A percentile compares a stretch with the other conserved stretches of the same genome.
Evolutionary conservation across 768 basidiomycete species (phyloP).

Genomic region (Gloeopeniophorella convolvens): DNA sequence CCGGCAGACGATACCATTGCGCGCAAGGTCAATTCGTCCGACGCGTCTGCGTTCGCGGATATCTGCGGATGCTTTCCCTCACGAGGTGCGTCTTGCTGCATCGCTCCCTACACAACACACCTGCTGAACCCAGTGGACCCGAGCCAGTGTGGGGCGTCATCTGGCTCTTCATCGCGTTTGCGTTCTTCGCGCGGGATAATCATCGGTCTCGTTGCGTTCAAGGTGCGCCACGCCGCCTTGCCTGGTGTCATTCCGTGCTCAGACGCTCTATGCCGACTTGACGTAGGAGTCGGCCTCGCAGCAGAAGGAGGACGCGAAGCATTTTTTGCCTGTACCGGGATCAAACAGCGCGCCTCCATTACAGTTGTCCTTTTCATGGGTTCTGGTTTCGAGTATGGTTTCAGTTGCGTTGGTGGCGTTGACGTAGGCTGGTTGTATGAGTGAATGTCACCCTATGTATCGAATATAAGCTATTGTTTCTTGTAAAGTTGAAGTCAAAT

Average conservation of each 20-base stretch:
- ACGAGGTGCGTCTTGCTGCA: slow-evolving; percentile 41
- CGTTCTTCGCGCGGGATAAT: slow-evolving; percentile 70
- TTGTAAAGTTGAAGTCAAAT: too few species aligned
- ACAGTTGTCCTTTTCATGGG: neutral
- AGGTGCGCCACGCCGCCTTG: slow-evolving; percentile 39
- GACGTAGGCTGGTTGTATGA: neutral
- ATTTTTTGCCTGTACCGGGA: slow-evolving; percentile 59
- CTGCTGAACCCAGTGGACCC: too few species aligned
- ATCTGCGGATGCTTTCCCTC: slow-evolving; percentile 85
- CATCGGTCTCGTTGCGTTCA: slow-evolving; percentile 76
- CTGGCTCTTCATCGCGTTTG: slow-evolving; percentile 71
- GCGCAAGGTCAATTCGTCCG: slow-evolving; percentile 79
- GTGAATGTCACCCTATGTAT: too few species aligned
- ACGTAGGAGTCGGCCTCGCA: slow-evolving; percentile 52
- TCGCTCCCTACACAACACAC: neutral
- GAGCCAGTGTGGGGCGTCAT: slow-evolving; percentile 89
- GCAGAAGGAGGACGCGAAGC: slow-evolving; percentile 43
- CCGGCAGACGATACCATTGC: slow-evolving; percentile 72
- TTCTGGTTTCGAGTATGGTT: neutral
- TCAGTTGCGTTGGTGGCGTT: neutral
- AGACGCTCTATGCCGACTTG: neutral
- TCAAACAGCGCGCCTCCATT: slow-evolving; percentile 28
- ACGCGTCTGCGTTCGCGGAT: slow-evolving; percentile 78
- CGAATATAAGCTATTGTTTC: too few species aligned
- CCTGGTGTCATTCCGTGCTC: neutral